Base-by-base conservation (phyloP, 495 filamentous ascomycete genomes). In the Delitschia confertaspora region DNA sequence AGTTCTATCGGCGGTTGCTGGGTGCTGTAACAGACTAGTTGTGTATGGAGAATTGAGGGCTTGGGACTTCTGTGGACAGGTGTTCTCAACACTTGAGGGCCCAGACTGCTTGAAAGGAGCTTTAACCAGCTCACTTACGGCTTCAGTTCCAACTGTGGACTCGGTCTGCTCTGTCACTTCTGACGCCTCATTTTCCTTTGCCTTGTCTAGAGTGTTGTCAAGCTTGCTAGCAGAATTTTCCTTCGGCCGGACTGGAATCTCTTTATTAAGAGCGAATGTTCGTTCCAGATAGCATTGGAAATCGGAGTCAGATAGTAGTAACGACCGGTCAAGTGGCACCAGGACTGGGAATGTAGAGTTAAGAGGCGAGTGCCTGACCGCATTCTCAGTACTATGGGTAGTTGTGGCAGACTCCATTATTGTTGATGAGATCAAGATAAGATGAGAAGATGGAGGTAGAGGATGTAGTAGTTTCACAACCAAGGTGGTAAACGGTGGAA, bases 311-410 rank as follows among this genome's bases (percentile, higher is more conserved):
- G 56, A 33, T 1, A 65, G 22, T 19, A 49, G 51, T 18, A 70
- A 59, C 21, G 60, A 62, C 1, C 55, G 45, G 18, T 58, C 41
- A 7, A 49, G 19, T 17, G 68, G 67, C 9, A 68, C 55, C 3
- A 59, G 45, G 24, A 70, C 64, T 4, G 65, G 67, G 40, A 58
- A 63, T 7, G 54, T 60, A 11, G 61, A 60, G 30, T 64, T 57
- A 42, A 70, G 13, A 31, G 56, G 27, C 16, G 45, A 51, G 36
- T 60, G 53, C n/a, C n/a, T 29, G 26, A 29, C 26, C 7, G 26
- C 7, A 6, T 5, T 5, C 31, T 33, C 18, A 17, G 31, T 17
- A 33, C n/a, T 17, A 4, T 6, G 31, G 18, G 18, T 5, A 17
- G n/a, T n/a, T 17, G n/a, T 33, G 13, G 31, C 31, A 14, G 31